phyloP scores from a whole-genome alignment of 2,329 filamentous ascomycete genomes.

The Phoma sp. region DNA sequence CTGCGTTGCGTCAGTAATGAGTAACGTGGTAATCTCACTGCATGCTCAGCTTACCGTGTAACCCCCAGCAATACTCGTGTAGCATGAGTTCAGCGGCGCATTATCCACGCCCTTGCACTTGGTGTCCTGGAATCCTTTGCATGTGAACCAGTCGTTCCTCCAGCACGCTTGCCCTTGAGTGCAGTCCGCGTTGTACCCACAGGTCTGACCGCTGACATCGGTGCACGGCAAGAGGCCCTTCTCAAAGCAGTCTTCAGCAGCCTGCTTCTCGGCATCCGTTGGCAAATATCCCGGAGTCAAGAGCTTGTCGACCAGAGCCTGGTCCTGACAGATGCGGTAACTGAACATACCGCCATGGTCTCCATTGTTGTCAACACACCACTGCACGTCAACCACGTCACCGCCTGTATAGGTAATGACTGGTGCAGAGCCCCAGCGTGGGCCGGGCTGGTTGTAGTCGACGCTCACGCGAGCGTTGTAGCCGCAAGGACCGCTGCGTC shows the following conservation, averaged over 20 bases:
- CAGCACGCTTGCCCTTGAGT: constrained; percentile 37
- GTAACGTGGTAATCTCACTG: too few species aligned
- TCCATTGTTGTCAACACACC: constrained; percentile 44
- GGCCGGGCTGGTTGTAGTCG: constrained; percentile 44
- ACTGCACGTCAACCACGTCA: constrained; percentile 40
- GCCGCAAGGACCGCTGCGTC: constrained; percentile 42
- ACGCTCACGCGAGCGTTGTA: constrained; percentile 45
- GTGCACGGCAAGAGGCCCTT: constrained; percentile 38
- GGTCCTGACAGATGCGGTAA: constrained; percentile 44
- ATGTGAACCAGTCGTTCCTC: constrained; percentile 46
- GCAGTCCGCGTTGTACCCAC: constrained; percentile 40
- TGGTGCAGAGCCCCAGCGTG: constrained; percentile 36
- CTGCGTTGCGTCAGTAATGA: neutral
- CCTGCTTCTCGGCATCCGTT: constrained; percentile 43
- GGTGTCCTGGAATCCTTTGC: constrained; percentile 36
- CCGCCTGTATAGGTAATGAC: constrained; percentile 40
- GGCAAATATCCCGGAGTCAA: constrained; percentile 39
- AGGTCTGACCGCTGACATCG: constrained; percentile 39
- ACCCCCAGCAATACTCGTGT: constrained; percentile 42
- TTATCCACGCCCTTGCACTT: constrained; percentile 42
- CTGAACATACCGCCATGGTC: constrained; percentile 45
- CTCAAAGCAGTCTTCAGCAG: constrained; percentile 41
- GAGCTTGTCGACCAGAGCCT: constrained; percentile 40
- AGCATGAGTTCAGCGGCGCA: constrained; percentile 41
- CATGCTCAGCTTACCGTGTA: constrained; percentile 35